Percentiles rank a stretch among this genome's conserved stretches.
Conservation (phyloP, 2,329 filamentous ascomycete species). For the Onygena corvina region DNA sequence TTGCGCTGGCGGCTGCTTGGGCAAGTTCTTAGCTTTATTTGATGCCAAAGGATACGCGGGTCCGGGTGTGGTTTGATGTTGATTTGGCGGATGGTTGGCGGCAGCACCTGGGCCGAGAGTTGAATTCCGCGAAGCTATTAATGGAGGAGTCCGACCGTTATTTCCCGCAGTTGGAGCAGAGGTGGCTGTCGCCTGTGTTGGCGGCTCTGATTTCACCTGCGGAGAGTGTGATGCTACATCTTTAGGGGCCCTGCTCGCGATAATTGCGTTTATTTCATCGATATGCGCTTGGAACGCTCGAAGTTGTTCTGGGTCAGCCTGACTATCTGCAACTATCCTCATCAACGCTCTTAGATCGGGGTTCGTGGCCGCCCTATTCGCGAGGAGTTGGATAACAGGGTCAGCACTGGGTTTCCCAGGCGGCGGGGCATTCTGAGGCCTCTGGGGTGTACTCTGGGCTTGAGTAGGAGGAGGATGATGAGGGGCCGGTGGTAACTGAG, state of each 20-base stretch:
- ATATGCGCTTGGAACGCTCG: constrained; percentile 41
- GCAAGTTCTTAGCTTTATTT: constrained; percentile 28
- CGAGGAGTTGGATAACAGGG: constrained; percentile 42
- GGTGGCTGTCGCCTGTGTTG: constrained; percentile 1
- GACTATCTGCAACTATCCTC: constrained; percentile 40
- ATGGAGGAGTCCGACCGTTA: constrained; percentile 8
- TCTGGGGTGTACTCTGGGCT: constrained; percentile 13
- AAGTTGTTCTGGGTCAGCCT: constrained; percentile 39
- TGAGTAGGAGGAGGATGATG: background rate
- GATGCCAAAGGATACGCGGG: constrained; percentile 17
- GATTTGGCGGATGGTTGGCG: constrained; percentile 20
- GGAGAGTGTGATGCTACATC: constrained; percentile 20
- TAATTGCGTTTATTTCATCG: constrained; percentile 40
- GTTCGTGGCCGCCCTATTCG: constrained; percentile 39
- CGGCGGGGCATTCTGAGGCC: constrained; percentile 17
- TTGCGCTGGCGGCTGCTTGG: constrained; percentile 23
- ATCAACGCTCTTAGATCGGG: constrained; percentile 40
- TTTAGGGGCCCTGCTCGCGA: constrained; percentile 35
- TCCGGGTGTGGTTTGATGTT: constrained; percentile 9
- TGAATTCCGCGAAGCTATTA: constrained; percentile 5
- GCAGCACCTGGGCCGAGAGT: constrained; percentile 9
- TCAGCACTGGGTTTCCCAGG: constrained; percentile 36
- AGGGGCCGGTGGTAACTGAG: background rate
- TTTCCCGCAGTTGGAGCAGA: constrained; percentile 7
- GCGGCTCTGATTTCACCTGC: constrained; percentile 14